Evolutionary conservation across 495 filamentous ascomycete species (phyloP).

Genomic region (Hyaloscypha variabilis): DNA sequence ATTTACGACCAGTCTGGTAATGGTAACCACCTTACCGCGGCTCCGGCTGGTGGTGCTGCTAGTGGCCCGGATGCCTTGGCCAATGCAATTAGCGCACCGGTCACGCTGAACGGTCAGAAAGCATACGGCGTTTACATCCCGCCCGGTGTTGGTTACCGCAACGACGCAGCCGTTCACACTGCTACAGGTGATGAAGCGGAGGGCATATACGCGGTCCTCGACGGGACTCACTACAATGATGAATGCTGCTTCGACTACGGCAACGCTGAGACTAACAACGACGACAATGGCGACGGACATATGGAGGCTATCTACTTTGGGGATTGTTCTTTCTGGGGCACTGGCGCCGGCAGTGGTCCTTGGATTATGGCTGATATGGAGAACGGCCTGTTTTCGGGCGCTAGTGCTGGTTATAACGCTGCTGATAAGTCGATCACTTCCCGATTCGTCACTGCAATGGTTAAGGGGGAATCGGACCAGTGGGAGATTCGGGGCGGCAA

Average conservation of each 20-base stretch:
- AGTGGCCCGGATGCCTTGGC: constrained; percentile 54
- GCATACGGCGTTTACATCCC: constrained; percentile 61
- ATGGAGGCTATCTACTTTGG: constrained; percentile 68
- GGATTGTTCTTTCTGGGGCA: constrained; percentile 48
- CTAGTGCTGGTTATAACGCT: constrained; percentile 40
- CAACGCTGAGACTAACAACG: constrained; percentile 57
- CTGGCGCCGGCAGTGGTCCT: constrained; percentile 55
- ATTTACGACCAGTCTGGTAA: constrained; percentile 63
- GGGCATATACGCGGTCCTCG: constrained; percentile 62
- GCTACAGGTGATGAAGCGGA: constrained; percentile 55
- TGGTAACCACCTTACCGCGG: constrained; percentile 60
- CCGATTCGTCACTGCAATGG: constrained; percentile 52
- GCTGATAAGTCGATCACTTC: constrained; percentile 48
- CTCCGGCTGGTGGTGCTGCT: constrained; percentile 53
- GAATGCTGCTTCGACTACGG: constrained; percentile 66
- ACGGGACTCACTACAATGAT: constrained; percentile 61
- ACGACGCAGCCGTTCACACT: constrained; percentile 48
- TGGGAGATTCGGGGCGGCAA: constrained; percentile 61
- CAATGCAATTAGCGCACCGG: constrained; percentile 57
- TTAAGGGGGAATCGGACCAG: constrained; percentile 53
- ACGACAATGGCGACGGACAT: constrained; percentile 58
- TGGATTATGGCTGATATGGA: constrained; percentile 67
- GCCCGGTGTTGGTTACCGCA: constrained; percentile 58
- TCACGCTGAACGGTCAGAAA: constrained; percentile 59
- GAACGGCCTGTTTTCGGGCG: constrained; percentile 59